Conservation (phyloP, 192 early-diverging fungal genomes). For the Backusella morwellensis region DNA sequence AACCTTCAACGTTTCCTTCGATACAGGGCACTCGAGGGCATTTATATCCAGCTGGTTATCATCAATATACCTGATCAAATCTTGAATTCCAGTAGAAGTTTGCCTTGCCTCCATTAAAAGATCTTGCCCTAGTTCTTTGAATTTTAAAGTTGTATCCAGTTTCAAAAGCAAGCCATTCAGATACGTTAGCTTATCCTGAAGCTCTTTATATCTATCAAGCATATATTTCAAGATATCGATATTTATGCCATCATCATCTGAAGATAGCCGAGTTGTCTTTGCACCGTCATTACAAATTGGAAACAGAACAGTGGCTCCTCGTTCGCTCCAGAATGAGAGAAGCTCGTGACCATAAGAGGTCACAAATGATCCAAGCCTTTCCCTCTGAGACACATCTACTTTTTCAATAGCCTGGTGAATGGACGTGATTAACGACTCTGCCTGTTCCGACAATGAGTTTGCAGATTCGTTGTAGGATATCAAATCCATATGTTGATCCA, state of each 20-base stretch:
- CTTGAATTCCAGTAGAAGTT: neutral
- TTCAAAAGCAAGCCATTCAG: neutral
- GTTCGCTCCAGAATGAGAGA: slow-evolving; percentile 12
- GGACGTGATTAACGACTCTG: neutral
- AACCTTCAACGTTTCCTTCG: neutral
- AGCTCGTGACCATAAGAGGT: neutral
- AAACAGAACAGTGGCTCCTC: slow-evolving; percentile 12
- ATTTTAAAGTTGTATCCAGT: neutral
- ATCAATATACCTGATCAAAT: neutral
- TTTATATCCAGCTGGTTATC: neutral
- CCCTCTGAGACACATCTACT: neutral
- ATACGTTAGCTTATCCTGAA: neutral
- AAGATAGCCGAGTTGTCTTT: neutral
- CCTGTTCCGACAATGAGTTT: neutral
- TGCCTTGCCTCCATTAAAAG: neutral
- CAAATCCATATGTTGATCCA: slow-evolving; percentile 12
- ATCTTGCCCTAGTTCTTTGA: neutral
- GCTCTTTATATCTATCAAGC: neutral
- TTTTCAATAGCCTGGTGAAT: neutral
- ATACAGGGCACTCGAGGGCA: neutral
- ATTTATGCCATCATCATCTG: slow-evolving; percentile 9
- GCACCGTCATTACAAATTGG: slow-evolving; percentile 17
- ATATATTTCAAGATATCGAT: neutral
- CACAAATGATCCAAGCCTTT: neutral
- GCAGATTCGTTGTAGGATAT: slow-evolving; percentile 4